These are phyloP conservation scores for Pseudonitzschia multiseries DNA, from an alignment of 108 stramenopile species.

Conservation along the genomic window DNA sequence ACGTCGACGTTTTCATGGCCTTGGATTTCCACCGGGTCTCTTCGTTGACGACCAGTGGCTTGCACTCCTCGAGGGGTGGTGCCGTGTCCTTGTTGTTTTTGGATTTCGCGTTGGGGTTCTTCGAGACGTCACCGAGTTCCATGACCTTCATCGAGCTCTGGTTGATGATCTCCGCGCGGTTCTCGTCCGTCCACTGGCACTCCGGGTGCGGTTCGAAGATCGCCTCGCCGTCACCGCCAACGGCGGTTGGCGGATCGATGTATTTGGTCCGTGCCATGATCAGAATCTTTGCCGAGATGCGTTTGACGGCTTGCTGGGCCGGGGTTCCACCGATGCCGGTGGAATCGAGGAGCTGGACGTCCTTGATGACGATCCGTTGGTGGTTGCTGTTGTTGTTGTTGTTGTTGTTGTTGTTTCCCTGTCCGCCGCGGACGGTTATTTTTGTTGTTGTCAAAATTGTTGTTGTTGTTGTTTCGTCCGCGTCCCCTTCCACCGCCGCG, in stretches of 20 bases:
- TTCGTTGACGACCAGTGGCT: conserved; percentile 78
- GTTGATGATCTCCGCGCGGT: conserved; percentile 30
- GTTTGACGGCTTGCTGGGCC: conserved; percentile 59
- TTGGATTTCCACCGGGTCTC: conserved; percentile 77
- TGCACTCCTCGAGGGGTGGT: conserved; percentile 73
- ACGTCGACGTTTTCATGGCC: conserved; percentile 23
- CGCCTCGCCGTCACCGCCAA: background rate
- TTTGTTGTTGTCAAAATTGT: conserved; percentile 19
- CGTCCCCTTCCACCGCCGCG: conserved; percentile 37
- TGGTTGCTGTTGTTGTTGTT: conserved; percentile 10
- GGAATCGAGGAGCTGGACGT: conserved; percentile 36
- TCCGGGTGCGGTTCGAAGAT: conserved; percentile 30
- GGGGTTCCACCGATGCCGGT: conserved; percentile 61
- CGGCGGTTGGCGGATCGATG: conserved; percentile 43
- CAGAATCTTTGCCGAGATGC: conserved; percentile 49
- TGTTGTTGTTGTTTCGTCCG: conserved; percentile 30
- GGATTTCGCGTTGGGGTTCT: conserved; percentile 48
- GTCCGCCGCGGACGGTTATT: conserved; percentile 12
- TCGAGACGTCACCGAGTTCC: conserved; percentile 51
- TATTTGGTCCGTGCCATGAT: conserved; percentile 53
- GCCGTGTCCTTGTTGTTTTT: conserved; percentile 58
- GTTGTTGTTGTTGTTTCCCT: background rate
- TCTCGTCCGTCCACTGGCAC: conserved; percentile 47
- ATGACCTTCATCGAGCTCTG: conserved; percentile 36
- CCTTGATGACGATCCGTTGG: conserved; percentile 25